A percentile compares a stretch with the other conserved stretches of the same genome.
Conservation (phyloP, 768 basidiomycete species). For the Phylloporus arenicola region DNA sequence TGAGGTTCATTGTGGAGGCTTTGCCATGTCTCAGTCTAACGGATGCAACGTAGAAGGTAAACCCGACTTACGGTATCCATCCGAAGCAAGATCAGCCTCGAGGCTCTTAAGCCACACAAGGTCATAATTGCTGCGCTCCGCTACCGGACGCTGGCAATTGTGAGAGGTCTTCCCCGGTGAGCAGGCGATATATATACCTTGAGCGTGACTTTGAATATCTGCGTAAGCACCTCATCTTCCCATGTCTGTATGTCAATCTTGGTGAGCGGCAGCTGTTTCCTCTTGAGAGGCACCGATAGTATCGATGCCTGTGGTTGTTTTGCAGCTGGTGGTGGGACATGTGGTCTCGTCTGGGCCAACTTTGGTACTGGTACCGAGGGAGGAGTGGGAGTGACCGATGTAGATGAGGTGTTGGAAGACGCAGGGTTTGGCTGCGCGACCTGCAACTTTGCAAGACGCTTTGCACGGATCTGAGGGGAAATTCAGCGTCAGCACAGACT, state of each 20-base stretch:
- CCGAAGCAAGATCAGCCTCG: conserved; percentile 59
- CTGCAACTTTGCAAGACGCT: conserved; percentile 84
- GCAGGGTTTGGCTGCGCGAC: conserved; percentile 36
- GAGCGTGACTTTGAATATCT: conserved; percentile 74
- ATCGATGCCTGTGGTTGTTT: conserved; percentile 29
- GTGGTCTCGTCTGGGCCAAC: conserved; percentile 33
- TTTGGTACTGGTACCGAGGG: conserved; percentile 21
- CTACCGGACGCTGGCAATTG: conserved; percentile 45
- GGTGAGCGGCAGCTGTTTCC: conserved; percentile 36
- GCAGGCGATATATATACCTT: conserved; percentile 45
- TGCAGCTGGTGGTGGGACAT: conserved; percentile 21
- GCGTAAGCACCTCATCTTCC: conserved; percentile 66
- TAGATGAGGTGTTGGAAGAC: conserved; percentile 20
- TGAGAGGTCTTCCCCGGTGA: conserved; percentile 4
- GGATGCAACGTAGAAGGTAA: background rate
- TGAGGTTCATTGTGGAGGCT: conserved; percentile 41
- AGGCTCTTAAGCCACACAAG: conserved; percentile 81
- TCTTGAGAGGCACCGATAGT: conserved; percentile 40
- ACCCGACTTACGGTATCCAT: conserved; percentile 40
- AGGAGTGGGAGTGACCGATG: conserved; percentile 11
- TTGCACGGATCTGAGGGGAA: conserved; percentile 71
- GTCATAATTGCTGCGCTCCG: conserved; percentile 58
- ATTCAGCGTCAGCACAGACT: background rate
- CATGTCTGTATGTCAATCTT: conserved; percentile 58
- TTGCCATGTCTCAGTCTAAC: conserved; percentile 6